Evolutionary conservation across 2,329 filamentous ascomycete species (phyloP).

Genomic region (Penicillium sp.): DNA sequence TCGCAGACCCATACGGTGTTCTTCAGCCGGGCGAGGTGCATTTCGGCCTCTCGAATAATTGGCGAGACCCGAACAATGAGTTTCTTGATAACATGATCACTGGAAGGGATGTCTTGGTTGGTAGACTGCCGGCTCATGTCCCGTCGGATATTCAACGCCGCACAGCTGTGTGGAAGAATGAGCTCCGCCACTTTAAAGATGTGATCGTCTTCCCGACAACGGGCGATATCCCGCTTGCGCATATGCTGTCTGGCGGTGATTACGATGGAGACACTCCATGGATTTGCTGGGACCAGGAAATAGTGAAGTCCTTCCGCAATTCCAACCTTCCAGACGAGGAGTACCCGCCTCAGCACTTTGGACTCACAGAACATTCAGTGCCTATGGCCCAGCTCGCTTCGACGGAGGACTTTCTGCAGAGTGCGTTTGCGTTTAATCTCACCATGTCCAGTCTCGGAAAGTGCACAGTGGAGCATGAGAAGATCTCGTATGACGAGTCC

Average conservation of each 20-base stretch:
- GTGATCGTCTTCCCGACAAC: slow-evolving; percentile 54
- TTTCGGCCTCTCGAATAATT: slow-evolving; percentile 49
- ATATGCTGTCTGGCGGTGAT: slow-evolving; percentile 59
- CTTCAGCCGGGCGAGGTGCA: slow-evolving; percentile 53
- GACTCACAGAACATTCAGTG: slow-evolving; percentile 44
- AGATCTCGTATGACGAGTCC: slow-evolving; percentile 50
- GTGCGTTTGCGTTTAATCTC: slow-evolving; percentile 47
- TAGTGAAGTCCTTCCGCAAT: slow-evolving; percentile 52
- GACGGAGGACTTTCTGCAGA: slow-evolving; percentile 39
- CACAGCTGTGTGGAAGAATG: slow-evolving; percentile 45
- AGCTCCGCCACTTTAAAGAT: slow-evolving; percentile 52
- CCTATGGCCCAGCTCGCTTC: slow-evolving; percentile 40
- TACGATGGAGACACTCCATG: slow-evolving; percentile 60
- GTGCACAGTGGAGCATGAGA: slow-evolving; percentile 50
- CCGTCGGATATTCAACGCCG: slow-evolving; percentile 57
- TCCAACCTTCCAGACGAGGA: slow-evolving; percentile 41
- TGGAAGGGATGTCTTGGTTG: slow-evolving; percentile 50
- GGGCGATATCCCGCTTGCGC: slow-evolving; percentile 51
- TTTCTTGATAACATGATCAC: slow-evolving; percentile 45
- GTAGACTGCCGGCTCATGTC: slow-evolving; percentile 53
- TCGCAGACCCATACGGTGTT: slow-evolving; percentile 52
- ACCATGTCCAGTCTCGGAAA: slow-evolving; percentile 47
- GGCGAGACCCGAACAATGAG: slow-evolving; percentile 32
- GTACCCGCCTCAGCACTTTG: slow-evolving; percentile 41
- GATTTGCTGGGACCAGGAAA: slow-evolving; percentile 54